phyloP scores from a whole-genome alignment of 345 rosid genomes.

The Populus deltoides region DNA sequence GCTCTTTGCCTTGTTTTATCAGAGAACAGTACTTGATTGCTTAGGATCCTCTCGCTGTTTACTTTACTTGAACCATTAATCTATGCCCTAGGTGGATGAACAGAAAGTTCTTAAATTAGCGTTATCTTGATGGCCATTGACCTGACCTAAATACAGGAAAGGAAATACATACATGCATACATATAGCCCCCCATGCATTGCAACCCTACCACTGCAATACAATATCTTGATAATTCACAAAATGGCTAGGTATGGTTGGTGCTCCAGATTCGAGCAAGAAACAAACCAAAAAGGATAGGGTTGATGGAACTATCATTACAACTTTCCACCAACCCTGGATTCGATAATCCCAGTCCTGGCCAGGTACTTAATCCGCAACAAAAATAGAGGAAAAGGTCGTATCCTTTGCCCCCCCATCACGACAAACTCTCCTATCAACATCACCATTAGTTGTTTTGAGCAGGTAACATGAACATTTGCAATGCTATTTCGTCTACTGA shows the following conservation, averaged over 20 bases:
- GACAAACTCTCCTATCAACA: neutral
- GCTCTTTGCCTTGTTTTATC: neutral
- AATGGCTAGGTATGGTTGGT: neutral
- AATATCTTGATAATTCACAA: neutral
- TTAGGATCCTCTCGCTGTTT: too few species aligned
- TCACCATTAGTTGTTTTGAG: neutral
- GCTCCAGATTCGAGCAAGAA: neutral
- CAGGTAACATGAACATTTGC: neutral
- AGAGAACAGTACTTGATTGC: too few species aligned
- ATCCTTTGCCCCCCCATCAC: neutral
- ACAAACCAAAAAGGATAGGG: neutral
- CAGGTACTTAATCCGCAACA: neutral
- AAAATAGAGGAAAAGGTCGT: neutral
- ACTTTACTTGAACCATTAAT: neutral
- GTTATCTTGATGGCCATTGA: neutral
- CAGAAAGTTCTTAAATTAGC: neutral
- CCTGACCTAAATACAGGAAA: neutral
- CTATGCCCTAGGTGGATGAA: neutral
- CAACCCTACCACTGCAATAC: neutral
- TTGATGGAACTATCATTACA: neutral
- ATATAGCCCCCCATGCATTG: neutral
- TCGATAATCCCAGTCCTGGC: neutral
- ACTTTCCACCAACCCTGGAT: conserved; percentile 8
- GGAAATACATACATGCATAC: neutral
- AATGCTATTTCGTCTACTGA: neutral